These are phyloP conservation scores for Thinopyrum elongatum DNA, from an alignment of 176 grass and related monocot species.

Conservation along the genomic window DNA sequence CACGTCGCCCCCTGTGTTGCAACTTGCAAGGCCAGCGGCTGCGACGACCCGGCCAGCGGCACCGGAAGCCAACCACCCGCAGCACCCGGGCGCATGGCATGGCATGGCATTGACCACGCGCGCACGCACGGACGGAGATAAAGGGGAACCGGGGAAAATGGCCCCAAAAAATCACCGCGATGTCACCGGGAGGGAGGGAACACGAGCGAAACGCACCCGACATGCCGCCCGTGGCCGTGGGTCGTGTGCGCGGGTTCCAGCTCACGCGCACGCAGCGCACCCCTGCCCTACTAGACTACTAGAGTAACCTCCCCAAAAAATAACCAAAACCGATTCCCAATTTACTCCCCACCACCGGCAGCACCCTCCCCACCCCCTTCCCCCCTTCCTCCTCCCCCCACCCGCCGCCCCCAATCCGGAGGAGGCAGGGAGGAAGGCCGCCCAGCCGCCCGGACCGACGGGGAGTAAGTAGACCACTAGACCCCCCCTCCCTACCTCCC, in stretches of 20 bases:
- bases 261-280: not conserved
- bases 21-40: not conserved
- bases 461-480: not conserved
- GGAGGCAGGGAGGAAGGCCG: slow-evolving; percentile 26
- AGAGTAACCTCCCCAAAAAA: not conserved
- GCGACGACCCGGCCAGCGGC: not conserved
- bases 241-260: slow-evolving; percentile 3
- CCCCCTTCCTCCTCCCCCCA: not conserved
- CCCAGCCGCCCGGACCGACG: not conserved
- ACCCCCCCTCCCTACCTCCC: not conserved
- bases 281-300: too few species aligned
- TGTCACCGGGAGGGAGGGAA: not conserved
- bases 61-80: not conserved
- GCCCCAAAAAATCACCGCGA: not conserved
- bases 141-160: not conserved
- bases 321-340: slow-evolving; percentile 26
- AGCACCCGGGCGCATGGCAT: not conserved
- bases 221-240: not conserved
- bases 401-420: slow-evolving; percentile 24
- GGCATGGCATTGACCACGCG: not conserved
- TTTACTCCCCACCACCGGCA: slow-evolving; percentile 29
- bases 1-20: slow-evolving; percentile 35
- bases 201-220: not conserved
- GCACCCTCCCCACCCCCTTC: not conserved
- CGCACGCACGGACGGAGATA: not conserved